These are phyloP conservation scores for Lactuca sativa DNA, from an alignment of 129 eudicot species.

Conservation along the genomic window DNA sequence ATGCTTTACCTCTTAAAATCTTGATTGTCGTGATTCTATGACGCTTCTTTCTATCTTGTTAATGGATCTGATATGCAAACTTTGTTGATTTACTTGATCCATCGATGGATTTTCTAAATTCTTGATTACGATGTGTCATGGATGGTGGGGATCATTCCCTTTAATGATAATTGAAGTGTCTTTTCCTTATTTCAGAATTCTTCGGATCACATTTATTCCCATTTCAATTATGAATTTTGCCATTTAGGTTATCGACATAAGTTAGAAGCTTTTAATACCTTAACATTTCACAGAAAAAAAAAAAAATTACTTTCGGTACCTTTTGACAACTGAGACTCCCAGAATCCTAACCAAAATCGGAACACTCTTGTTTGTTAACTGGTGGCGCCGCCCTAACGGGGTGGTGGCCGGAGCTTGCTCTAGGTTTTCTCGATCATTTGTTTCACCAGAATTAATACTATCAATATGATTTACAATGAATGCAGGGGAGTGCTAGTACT, in stretches of 20 bases:
- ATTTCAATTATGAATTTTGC: slow-evolving; percentile 11
- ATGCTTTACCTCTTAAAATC: neutral
- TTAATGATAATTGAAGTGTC: slow-evolving; percentile 12
- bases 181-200: slow-evolving; percentile 14
- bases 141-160: slow-evolving; percentile 12
- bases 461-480: slow-evolving; percentile 24
- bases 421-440: neutral
- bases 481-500: slow-evolving; percentile 82
- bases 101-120: slow-evolving; percentile 20
- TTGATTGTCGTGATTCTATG: slow-evolving; percentile 15
- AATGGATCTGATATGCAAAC: slow-evolving; percentile 12
- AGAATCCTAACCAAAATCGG: neutral
- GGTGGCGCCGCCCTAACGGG: neutral
- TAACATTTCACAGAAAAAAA: neutral
- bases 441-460: neutral
- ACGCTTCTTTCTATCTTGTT: slow-evolving; percentile 1
- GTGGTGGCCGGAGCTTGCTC: neutral
- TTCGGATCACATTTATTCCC: slow-evolving; percentile 21
- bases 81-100: slow-evolving; percentile 9
- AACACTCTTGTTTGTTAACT: neutral
- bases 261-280: slow-evolving; percentile 10
- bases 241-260: neutral
- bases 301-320: neutral
- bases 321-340: neutral
- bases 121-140: slow-evolving; percentile 8